These are phyloP conservation scores for Poteriospumella lacustris DNA, from an alignment of 108 stramenopile species.

Conservation along the genomic window DNA sequence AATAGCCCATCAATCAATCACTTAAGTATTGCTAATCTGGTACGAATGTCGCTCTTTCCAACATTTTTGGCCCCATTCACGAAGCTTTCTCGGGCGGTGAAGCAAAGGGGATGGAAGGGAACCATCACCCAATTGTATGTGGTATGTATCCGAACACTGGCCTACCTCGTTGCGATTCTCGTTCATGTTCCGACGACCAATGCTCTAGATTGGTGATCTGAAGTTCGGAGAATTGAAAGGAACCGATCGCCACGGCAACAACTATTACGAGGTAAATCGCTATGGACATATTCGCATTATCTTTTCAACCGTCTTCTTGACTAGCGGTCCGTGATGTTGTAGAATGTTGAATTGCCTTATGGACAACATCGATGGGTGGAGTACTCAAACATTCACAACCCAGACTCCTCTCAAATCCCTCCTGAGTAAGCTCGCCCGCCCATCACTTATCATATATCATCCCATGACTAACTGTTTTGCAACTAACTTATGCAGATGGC, in stretches of 20 bases:
- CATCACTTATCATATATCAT: background rate
- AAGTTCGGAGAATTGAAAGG: conserved; percentile 26
- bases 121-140: background rate
- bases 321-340: background rate
- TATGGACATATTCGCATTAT: background rate
- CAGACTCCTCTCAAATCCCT: background rate
- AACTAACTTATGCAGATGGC: conserved; percentile 17
- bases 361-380: conserved; percentile 29
- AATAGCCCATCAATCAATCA: too few relatives aligned
- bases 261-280: conserved; percentile 29
- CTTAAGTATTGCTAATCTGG: too few relatives aligned
- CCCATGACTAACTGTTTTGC: background rate
- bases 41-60: too few relatives aligned
- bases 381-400: conserved; percentile 9
- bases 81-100: background rate
- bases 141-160: background rate
- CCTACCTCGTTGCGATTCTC: background rate
- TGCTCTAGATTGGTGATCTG: conserved; percentile 19
- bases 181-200: background rate
- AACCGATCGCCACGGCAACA: conserved; percentile 15
- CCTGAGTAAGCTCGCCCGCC: conserved; percentile 10
- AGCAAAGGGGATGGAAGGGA: background rate
- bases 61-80: background rate
- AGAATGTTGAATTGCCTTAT: conserved; percentile 12
- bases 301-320: background rate